Conservation (phyloP, 305 asterid species). For the Rubia occidens region DNA sequence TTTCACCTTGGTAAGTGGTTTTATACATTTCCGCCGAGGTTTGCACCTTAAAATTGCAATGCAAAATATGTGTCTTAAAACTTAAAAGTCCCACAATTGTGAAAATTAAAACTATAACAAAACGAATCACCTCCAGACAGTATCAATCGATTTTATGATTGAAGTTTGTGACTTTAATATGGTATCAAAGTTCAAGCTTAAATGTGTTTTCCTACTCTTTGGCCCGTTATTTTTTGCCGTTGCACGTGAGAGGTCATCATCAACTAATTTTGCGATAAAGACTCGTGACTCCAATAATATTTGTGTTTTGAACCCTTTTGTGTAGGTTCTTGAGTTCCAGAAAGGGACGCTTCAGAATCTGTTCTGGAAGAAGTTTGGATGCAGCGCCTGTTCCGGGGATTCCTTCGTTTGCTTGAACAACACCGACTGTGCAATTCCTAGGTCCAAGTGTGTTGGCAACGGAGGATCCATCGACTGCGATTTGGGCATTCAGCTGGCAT, state of each 20-base stretch:
- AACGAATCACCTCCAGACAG: no score
- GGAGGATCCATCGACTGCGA: conserved; percentile 57
- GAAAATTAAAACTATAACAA: no score
- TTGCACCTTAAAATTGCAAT: no score
- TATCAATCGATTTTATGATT: no score
- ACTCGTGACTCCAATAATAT: neutral
- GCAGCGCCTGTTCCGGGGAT: conserved; percentile 34
- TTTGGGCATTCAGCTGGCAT: conserved; percentile 62
- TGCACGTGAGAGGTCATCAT: no score
- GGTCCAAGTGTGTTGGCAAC: conserved; percentile 38
- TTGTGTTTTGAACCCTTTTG: neutral
- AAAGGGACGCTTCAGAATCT: conserved; percentile 65
- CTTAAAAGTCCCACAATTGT: no score
- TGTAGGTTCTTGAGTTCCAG: conserved; percentile 76
- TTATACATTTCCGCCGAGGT: neutral
- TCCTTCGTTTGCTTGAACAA: conserved; percentile 61
- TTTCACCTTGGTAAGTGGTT: conserved; percentile 61
- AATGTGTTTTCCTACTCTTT: no score
- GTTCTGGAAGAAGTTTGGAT: conserved; percentile 75
- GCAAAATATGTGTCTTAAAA: no score
- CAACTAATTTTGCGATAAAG: no score
- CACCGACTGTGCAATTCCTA: conserved; percentile 60
- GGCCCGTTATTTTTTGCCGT: no score
- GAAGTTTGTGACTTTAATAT: no score
- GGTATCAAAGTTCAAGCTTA: no score